Conservation (phyloP, 2,329 filamentous ascomycete genomes). For the Penicillium sp. region DNA sequence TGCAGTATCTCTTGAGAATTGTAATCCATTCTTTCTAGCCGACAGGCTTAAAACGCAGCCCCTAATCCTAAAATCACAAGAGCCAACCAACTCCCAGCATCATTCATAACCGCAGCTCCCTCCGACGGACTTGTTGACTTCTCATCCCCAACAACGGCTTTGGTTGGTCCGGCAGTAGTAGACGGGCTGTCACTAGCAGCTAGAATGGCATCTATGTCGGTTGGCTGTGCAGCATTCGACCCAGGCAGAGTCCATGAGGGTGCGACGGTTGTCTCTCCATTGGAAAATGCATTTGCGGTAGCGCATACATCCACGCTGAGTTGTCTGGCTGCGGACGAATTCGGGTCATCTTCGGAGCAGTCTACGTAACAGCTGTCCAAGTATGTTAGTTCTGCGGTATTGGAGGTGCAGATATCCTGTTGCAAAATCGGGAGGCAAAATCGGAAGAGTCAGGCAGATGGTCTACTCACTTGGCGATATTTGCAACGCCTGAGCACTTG, state of each 20-base stretch:
- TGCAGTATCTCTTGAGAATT: not conserved
- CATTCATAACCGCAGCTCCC: constrained; percentile 13
- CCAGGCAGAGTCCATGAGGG: constrained; percentile 14
- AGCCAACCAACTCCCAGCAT: constrained; percentile 15
- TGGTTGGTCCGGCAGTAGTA: constrained; percentile 4
- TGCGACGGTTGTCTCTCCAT: constrained; percentile 14
- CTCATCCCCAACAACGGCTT: constrained; percentile 1
- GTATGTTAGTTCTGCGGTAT: not conserved
- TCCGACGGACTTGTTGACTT: constrained; percentile 13
- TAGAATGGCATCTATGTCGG: not conserved
- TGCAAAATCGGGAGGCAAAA: too few relatives aligned
- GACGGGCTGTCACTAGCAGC: not conserved
- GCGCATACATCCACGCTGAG: constrained; percentile 16
- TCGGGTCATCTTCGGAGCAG: constrained; percentile 16
- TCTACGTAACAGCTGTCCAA: constrained; percentile 18
- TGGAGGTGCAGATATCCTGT: not conserved
- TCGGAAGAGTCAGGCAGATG: too few relatives aligned
- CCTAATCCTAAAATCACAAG: constrained; percentile 16
- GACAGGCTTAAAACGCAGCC: constrained; percentile 1
- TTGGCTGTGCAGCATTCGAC: constrained; percentile 5
- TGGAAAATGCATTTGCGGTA: constrained; percentile 21
- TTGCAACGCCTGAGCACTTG: constrained; percentile 20
- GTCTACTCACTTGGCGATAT: constrained; percentile 20
- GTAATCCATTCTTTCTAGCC: not conserved
- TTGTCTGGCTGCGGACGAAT: constrained; percentile 11